phyloP scores from a whole-genome alignment of 176 grass and related monocot species.

The Areca catechu region DNA sequence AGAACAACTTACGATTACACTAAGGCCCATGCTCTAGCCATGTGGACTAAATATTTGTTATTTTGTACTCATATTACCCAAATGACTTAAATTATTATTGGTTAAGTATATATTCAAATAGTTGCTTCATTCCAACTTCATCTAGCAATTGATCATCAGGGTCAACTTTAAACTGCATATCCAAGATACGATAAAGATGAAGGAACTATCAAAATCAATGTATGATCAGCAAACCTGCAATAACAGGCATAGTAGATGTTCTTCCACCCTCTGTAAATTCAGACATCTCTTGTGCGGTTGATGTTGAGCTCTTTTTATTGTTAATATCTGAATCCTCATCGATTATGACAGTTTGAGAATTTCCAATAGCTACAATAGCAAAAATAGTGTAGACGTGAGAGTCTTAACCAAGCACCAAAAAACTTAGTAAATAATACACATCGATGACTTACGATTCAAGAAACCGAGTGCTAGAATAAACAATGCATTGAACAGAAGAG shows the following conservation, averaged over 20 bases:
- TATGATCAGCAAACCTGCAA: neutral
- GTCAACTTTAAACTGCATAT: too few relatives aligned
- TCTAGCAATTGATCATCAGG: too few relatives aligned
- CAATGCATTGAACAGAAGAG: slow-evolving; percentile 63
- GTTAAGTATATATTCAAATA: too few relatives aligned
- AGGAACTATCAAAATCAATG: too few relatives aligned
- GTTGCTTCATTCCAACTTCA: too few relatives aligned
- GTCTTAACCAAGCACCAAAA: neutral
- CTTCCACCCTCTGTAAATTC: slow-evolving; percentile 9
- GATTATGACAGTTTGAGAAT: slow-evolving; percentile 30
- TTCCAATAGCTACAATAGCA: slow-evolving; percentile 32
- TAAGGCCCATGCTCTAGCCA: too few relatives aligned
- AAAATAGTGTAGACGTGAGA: slow-evolving; percentile 18
- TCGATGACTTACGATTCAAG: slow-evolving; percentile 52
- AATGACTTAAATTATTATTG: too few relatives aligned
- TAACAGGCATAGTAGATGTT: neutral
- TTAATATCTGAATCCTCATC: slow-evolving; percentile 30
- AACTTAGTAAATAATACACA: neutral
- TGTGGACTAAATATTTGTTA: too few relatives aligned
- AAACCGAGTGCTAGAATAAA: slow-evolving; percentile 50
- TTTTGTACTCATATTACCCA: too few relatives aligned
- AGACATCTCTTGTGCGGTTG: neutral
- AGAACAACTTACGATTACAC: too few relatives aligned
- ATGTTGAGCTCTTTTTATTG: slow-evolving; percentile 13
- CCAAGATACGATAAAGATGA: too few relatives aligned